Conservation (phyloP, 2,329 filamentous ascomycete species). For the Camillea tinctor region DNA sequence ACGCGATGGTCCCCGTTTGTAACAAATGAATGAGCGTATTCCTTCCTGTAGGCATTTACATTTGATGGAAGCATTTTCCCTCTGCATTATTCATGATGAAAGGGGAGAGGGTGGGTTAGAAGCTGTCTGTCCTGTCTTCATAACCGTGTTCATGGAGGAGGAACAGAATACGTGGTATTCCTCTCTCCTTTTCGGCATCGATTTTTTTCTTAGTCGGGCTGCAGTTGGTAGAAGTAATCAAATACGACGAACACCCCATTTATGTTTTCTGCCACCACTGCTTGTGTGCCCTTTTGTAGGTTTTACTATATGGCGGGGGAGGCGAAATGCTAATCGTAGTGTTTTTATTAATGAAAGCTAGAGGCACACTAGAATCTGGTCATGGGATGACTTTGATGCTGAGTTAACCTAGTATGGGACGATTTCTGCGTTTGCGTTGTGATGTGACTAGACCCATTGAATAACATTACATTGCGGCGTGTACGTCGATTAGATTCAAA, state of each 20-base stretch:
- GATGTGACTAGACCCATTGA: no score
- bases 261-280: background rate
- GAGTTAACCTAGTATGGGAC: no score
- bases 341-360: no score
- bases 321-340: no score
- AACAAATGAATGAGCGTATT: background rate
- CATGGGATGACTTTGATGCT: no score
- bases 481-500: no score
- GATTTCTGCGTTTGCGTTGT: no score
- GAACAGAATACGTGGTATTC: background rate
- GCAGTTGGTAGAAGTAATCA: background rate
- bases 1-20: conserved; percentile 4
- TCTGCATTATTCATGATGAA: background rate
- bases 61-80: background rate
- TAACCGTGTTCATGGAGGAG: background rate
- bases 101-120: no score
- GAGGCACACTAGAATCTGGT: no score
- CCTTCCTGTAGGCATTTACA: background rate
- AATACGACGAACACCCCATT: background rate
- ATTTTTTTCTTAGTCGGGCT: background rate
- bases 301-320: no score
- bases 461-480: no score
- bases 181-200: background rate
- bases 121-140: background rate
- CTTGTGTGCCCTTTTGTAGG: background rate